Percentiles rank a stretch among this genome's conserved stretches.
These are phyloP conservation scores for Aspergillus incahuasiensis DNA, from an alignment of 495 filamentous ascomycete species.

Conservation along the genomic window DNA sequence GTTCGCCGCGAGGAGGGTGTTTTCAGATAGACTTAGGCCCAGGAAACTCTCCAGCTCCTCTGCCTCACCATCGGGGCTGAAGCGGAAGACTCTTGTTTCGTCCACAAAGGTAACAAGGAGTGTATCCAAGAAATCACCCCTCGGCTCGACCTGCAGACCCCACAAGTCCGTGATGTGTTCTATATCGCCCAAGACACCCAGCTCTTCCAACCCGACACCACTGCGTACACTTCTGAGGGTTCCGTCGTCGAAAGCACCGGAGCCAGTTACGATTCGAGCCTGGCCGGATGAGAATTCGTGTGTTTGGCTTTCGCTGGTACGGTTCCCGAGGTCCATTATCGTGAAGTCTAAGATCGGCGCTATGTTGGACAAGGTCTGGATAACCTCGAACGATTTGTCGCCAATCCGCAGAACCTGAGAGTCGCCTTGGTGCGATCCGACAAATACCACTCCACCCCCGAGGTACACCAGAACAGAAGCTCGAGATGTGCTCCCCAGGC, in stretches of 20 bases:
- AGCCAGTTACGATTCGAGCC: constrained; percentile 87
- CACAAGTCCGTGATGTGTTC: constrained; percentile 67
- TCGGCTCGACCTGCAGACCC: constrained; percentile 50
- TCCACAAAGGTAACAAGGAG: constrained; percentile 76
- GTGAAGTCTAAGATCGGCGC: constrained; percentile 90
- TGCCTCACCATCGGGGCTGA: constrained; percentile 69
- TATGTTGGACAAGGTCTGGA: constrained; percentile 80
- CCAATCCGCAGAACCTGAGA: constrained; percentile 73
- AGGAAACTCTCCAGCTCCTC: constrained; percentile 76
- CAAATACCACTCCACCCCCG: constrained; percentile 67
- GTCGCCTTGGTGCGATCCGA: constrained; percentile 90
- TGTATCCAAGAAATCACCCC: constrained; percentile 53
- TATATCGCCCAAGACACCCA: constrained; percentile 78
- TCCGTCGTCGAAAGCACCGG: constrained; percentile 81
- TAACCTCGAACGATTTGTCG: constrained; percentile 51
- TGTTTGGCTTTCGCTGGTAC: constrained; percentile 67
- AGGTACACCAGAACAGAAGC: constrained; percentile 76
- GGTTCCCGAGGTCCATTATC: constrained; percentile 89
- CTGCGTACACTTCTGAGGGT: constrained; percentile 84
- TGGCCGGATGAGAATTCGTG: constrained; percentile 95
- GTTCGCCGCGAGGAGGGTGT: constrained; percentile 67
- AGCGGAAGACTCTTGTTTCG: constrained; percentile 79
- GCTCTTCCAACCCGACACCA: constrained; percentile 88
- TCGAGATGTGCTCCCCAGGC: constrained; percentile 66
- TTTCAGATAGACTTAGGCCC: constrained; percentile 63